These are phyloP conservation scores for Moricandia arvensis DNA, from an alignment of 345 rosid species.

Conservation along the genomic window DNA sequence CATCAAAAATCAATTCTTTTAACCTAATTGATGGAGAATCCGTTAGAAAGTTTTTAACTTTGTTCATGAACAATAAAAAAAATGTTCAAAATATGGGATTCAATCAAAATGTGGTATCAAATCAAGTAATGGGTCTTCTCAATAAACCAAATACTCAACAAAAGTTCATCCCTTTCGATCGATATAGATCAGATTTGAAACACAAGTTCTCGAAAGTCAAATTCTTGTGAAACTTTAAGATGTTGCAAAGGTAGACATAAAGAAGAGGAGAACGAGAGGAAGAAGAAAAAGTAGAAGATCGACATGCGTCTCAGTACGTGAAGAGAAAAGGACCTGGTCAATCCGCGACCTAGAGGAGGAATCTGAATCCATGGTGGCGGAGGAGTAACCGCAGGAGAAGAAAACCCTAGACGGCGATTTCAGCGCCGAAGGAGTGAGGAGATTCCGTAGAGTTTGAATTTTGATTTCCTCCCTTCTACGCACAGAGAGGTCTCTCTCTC, in stretches of 20 bases:
- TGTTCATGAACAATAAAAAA: not conserved
- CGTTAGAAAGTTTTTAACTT: not conserved
- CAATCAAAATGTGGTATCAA: not conserved
- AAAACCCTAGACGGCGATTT: conserved; percentile 37
- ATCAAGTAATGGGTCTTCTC: conserved; percentile 13
- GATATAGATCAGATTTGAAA: conserved; percentile 8
- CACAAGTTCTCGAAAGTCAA: not conserved
- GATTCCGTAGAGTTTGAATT: conserved; percentile 31
- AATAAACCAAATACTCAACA: not conserved
- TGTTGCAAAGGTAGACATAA: not conserved
- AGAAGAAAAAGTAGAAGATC: conserved; percentile 8
- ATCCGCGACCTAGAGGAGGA: conserved; percentile 56
- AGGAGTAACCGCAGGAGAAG: conserved; percentile 22
- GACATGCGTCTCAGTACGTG: not conserved
- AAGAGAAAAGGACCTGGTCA: conserved; percentile 55
- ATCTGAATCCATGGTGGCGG: conserved; percentile 58
- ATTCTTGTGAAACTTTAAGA: conserved; percentile 8
- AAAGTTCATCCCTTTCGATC: conserved; percentile 17
- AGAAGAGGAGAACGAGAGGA: no score
- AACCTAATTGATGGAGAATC: not conserved
- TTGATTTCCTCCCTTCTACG: conserved; percentile 20
- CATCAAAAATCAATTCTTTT: not conserved
- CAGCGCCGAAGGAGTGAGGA: conserved; percentile 10
- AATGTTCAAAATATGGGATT: not conserved
- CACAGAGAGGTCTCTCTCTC: not conserved